phyloP scores from a whole-genome alignment of 2,329 filamentous ascomycete genomes.

The Pyrenophora teres region DNA sequence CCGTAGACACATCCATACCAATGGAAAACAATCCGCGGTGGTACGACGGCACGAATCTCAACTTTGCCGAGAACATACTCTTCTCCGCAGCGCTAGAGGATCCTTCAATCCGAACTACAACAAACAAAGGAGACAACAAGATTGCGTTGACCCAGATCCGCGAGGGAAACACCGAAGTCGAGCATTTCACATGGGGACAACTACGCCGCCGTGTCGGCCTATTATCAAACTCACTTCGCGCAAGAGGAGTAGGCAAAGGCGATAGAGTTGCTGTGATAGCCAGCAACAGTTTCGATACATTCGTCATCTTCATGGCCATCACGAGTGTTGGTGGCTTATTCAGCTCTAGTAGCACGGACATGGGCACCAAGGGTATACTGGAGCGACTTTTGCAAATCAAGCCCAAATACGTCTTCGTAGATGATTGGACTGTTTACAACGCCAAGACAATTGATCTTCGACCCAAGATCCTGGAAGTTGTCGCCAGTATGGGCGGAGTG shows the following conservation, averaged over 20 bases:
- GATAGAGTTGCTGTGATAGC: constrained; percentile 78
- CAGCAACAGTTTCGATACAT: constrained; percentile 74
- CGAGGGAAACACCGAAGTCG: constrained; percentile 62
- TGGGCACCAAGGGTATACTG: constrained; percentile 77
- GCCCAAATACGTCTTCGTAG: constrained; percentile 81
- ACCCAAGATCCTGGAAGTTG: constrained; percentile 70
- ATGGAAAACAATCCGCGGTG: constrained; percentile 75
- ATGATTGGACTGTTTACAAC: constrained; percentile 80
- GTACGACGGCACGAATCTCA: constrained; percentile 76
- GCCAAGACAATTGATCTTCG: constrained; percentile 74
- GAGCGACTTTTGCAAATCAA: constrained; percentile 75
- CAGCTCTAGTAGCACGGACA: constrained; percentile 77
- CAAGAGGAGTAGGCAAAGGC: constrained; percentile 68
- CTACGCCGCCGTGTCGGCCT: constrained; percentile 63
- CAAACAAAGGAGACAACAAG: constrained; percentile 71
- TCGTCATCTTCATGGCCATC: constrained; percentile 71
- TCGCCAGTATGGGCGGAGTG: constrained; percentile 65
- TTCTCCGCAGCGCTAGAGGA: constrained; percentile 58
- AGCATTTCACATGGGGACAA: constrained; percentile 68
- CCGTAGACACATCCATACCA: constrained; percentile 71
- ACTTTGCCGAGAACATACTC: constrained; percentile 81
- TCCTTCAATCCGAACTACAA: constrained; percentile 55
- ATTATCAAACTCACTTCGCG: constrained; percentile 69
- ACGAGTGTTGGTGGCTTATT: constrained; percentile 76
- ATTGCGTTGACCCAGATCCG: constrained; percentile 74